phyloP scores from a whole-genome alignment of 345 rosid species.

The Chamaenerion angustifolium region DNA sequence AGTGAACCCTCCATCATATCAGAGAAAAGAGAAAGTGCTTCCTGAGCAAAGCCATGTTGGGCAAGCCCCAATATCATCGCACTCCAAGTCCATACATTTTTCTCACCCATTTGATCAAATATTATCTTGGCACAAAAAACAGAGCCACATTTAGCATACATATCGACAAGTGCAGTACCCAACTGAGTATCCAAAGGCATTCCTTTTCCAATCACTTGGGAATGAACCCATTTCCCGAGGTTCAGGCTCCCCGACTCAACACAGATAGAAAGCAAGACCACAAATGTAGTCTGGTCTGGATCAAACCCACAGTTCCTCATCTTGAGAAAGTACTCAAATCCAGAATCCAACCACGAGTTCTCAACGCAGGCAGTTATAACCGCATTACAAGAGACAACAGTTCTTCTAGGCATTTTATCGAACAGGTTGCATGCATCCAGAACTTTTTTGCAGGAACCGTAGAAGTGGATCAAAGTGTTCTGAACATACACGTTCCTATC shows the following conservation, averaged over 20 bases:
- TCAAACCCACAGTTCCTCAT: conserved; percentile 35
- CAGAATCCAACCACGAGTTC: conserved; percentile 23
- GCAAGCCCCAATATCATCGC: conserved; percentile 86
- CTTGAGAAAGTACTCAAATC: conserved; percentile 30
- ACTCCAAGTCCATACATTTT: conserved; percentile 85
- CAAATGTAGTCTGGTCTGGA: conserved; percentile 69
- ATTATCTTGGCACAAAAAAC: conserved; percentile 32
- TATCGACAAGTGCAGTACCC: conserved; percentile 79
- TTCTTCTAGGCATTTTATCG: conserved; percentile 54
- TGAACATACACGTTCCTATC: conserved; percentile 47
- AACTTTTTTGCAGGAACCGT: conserved; percentile 54
- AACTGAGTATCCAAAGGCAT: conserved; percentile 38
- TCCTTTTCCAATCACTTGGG: conserved; percentile 40
- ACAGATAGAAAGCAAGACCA: conserved; percentile 45
- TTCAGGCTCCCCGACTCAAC: conserved; percentile 44
- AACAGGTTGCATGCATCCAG: conserved; percentile 45
- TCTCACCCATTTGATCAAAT: conserved; percentile 39
- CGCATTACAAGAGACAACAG: conserved; percentile 69
- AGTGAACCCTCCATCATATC: conserved; percentile 30
- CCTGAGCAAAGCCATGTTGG: conserved; percentile 54
- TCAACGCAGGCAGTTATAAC: conserved; percentile 48
- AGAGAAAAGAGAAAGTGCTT: conserved; percentile 41
- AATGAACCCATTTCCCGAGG: conserved; percentile 63
- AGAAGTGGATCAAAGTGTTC: conserved; percentile 50
- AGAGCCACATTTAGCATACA: conserved; percentile 65